phyloP scores from a whole-genome alignment of 345 rosid species.

The Physaria fendleri region DNA sequence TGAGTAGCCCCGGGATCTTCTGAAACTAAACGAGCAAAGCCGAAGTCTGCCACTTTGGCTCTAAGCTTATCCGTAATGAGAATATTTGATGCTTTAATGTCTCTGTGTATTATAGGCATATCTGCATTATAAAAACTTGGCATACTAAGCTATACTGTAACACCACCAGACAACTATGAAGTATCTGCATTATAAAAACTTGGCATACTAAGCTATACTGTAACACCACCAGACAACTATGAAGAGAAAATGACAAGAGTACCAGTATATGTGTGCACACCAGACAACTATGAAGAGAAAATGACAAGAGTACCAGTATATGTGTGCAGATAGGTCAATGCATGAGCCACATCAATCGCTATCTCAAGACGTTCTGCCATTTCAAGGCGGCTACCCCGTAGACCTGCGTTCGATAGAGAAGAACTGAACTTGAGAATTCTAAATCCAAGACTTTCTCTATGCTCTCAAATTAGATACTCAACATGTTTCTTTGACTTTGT shows the following conservation, averaged over 20 bases:
- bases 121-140: slow-evolving; percentile 38
- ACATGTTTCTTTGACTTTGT: background rate
- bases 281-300: background rate
- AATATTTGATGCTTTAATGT: slow-evolving; percentile 76
- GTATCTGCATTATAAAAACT: background rate
- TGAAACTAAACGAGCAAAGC: slow-evolving; percentile 59
- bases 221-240: no score
- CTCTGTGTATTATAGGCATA: slow-evolving; percentile 85
- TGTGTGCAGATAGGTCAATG: slow-evolving; percentile 75
- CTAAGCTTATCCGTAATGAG: slow-evolving; percentile 68
- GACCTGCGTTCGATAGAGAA: slow-evolving; percentile 37
- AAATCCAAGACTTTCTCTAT: background rate
- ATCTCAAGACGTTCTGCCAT: slow-evolving; percentile 76
- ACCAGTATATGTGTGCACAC: no score
- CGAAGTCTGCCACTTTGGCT: slow-evolving; percentile 92
- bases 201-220: background rate
- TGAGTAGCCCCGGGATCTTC: slow-evolving; percentile 60
- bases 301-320: slow-evolving; percentile 52
- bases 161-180: no score
- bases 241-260: no score
- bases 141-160: background rate
- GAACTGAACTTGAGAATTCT: background rate
- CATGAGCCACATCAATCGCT: slow-evolving; percentile 95
- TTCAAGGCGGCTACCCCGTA: slow-evolving; percentile 57
- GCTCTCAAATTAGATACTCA: background rate